Base-by-base conservation (phyloP, 768 basidiomycete genomes). In the Trametes maxima region DNA sequence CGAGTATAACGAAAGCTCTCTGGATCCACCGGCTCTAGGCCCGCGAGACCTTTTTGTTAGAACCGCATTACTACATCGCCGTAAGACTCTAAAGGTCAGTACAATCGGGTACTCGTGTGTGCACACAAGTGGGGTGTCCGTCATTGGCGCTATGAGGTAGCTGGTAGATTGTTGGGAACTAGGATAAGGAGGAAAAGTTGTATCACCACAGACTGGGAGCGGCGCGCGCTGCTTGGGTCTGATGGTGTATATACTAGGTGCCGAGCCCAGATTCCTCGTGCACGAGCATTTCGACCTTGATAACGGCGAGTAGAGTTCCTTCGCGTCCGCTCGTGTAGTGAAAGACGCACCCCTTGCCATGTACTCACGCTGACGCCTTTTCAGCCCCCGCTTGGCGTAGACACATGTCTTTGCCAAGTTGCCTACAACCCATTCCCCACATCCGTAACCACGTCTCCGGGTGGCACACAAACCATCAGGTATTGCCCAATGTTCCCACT, bases 1-100 rank as follows among this genome's bases (percentile, higher is more conserved):
- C 35, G 62, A 65, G 24, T 69, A 63, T 25, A 49, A 62, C 33
- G 68, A 69, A n/a, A 11, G 17, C 2, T 57, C 53, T 14, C 50
- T 69, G 11, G 62, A 67, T 28, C 64, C 63, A 24, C 65, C 62
- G 0, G 22, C 42, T 16, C 40, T 68, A 6, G 44, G 43, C 14
- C 57, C 62, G 4, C 28, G 19, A 6, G 50, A 62, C 19, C 53
- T 64, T 17, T 68, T 62, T 46, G 47, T 59, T 6, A 42, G 67
- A 28, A 47, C 50, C 7, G 46, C 43, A 12, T 42, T 63, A 6
- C 22, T 14, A 2, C 51, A 21, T 21, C 21, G 36, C 16, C 49
- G 43, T 39, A 54, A 50, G 50, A 7, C 17, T 11, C 19, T 65
- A 21, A 53, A 60, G 45, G 66, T 67, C n/a, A 19, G 57, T 12